Base-by-base conservation (phyloP, 1,139 yeast genomes). In the Yamadazyma membranifaciens region DNA sequence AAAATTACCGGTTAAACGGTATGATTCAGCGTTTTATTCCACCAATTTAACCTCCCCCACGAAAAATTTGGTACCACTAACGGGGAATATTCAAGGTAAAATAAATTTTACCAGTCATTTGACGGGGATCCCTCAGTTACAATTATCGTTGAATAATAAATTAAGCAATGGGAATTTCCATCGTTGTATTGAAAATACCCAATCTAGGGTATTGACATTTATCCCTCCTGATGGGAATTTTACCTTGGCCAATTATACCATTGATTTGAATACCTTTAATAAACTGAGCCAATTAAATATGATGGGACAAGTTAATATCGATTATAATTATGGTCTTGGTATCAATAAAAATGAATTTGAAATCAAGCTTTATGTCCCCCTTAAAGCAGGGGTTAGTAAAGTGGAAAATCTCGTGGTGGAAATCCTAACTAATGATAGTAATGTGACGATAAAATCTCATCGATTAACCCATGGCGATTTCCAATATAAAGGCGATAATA, bases 181-280 rank as follows among this genome's bases (percentile, higher is more conserved):
- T 54, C 73, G 68, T 30, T 77, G 87, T 51, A 75, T 85, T 1
- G 68, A 78, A 41, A 48, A 69, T 4, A 71, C 65, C 22, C 57
- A 59, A 25, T 80, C 83, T 82, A 78, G 78, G 0, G 48, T 66
- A 0, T 56, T 89, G 33, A 69, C 80, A 12, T 87, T 91, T 54
- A 74, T 86, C 15, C 98, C 98, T 3, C 96, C 98, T 0, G 97
- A 92, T 59, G 98, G 95, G 4, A 74, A 69, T 46, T 78, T 81
- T 32, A 69, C 75, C 4, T 60, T 92, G 14, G 75, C 84, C 73
- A 66, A 76, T 17, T 92, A 92, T 56, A 69, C 76, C 6, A 60
- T 86, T 26, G 87, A 86, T 44, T 58, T 78, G 31, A 60, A 59
- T 39, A 45, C 44, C 12, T 47, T 35, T 17, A 30, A 40, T 10